phyloP scores from a whole-genome alignment of 768 basidiomycete genomes.

The Crassisporium funariophilum region DNA sequence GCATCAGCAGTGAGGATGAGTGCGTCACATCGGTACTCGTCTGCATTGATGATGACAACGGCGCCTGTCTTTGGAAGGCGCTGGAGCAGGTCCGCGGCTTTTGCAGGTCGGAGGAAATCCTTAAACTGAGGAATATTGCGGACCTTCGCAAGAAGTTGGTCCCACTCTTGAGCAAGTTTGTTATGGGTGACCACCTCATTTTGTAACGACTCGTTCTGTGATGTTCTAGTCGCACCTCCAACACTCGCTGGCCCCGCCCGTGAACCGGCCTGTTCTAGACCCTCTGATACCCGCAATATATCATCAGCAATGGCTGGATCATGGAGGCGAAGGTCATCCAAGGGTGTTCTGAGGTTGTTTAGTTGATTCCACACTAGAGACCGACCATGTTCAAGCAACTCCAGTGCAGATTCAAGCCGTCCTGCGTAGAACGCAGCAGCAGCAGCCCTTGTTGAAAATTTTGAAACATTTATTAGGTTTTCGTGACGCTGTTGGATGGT shows the following conservation, averaged over 20 bases:
- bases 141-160: constrained; percentile 14
- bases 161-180: constrained; percentile 18
- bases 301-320: constrained; percentile 6
- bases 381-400: constrained; percentile 18
- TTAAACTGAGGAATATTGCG: constrained; percentile 19
- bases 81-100: constrained; percentile 2
- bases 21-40: constrained; percentile 21
- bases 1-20: constrained; percentile 12
- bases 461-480: constrained; percentile 9
- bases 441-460: constrained; percentile 15
- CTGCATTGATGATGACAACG: constrained; percentile 17
- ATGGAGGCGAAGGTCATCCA: not conserved
- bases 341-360: constrained; percentile 9
- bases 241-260: not conserved
- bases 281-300: constrained; percentile 1
- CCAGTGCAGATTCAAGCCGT: constrained; percentile 4
- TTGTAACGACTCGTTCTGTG: not conserved
- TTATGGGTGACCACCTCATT: constrained; percentile 6
- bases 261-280: constrained; percentile 2
- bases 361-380: constrained; percentile 17
- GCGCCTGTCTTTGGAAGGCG: constrained; percentile 11
- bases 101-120: constrained; percentile 16
- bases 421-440: constrained; percentile 11
- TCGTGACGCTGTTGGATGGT: constrained; percentile 14
- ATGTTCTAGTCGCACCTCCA: not conserved